Conservation (phyloP, 148 eudicot species). For the Silene uniflora region DNA sequence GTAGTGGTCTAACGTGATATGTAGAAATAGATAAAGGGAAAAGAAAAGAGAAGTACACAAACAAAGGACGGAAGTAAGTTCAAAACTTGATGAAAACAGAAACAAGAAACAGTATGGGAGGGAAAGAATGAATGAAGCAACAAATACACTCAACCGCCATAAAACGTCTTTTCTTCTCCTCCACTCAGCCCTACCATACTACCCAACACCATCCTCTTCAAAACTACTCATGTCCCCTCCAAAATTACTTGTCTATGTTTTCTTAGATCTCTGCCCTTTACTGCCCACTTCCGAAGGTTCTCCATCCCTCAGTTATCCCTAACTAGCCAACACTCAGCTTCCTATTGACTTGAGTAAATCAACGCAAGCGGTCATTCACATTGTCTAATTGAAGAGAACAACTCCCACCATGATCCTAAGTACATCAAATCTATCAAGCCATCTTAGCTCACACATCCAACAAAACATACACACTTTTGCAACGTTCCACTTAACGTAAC, state of each 20-base stretch:
- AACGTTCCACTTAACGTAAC: neutral
- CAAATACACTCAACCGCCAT: neutral
- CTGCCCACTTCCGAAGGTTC: neutral
- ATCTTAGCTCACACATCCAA: neutral
- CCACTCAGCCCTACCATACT: neutral
- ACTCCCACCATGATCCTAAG: neutral
- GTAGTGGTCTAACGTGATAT: too few relatives aligned
- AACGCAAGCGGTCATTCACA: neutral
- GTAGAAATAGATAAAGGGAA: too few relatives aligned
- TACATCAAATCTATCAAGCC: neutral
- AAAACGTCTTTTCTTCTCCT: neutral
- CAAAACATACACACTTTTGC: neutral
- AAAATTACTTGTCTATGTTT: neutral
- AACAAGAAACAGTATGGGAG: neutral
- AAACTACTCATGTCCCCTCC: neutral
- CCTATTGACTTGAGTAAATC: neutral
- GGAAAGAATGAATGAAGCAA: neutral
- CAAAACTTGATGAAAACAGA: too few relatives aligned
- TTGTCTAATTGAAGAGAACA: neutral
- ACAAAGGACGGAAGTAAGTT: too few relatives aligned
- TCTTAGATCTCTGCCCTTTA: too few relatives aligned
- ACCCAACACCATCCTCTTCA: neutral
- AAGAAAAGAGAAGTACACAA: too few relatives aligned
- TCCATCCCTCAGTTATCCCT: neutral
- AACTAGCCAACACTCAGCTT: neutral